Conservation (phyloP, 768 basidiomycete genomes). For the Pisolithus sp. region DNA sequence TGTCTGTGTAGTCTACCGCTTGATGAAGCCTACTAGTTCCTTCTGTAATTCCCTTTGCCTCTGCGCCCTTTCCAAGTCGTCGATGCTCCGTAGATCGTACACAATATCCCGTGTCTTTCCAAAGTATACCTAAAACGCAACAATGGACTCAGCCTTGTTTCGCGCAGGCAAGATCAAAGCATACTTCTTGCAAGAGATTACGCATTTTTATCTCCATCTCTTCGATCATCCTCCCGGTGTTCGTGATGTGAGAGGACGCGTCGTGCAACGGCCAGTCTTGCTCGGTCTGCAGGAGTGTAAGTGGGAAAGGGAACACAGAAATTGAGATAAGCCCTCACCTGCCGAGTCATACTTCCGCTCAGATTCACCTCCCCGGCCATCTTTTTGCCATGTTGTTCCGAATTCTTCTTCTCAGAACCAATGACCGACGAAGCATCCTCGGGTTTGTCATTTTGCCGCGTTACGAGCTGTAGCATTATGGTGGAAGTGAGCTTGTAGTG, state of each 20-base stretch:
- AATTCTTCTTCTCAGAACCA: slow-evolving; percentile 30
- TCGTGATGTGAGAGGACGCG: slow-evolving; percentile 78
- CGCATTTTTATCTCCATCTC: slow-evolving; percentile 99
- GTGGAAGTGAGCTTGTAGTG: slow-evolving; percentile 98
- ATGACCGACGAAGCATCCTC: slow-evolving; percentile 17
- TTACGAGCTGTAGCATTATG: slow-evolving; percentile 88
- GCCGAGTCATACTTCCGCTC: slow-evolving; percentile 96
- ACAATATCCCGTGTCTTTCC: slow-evolving; percentile 96
- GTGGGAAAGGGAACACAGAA: slow-evolving; percentile 8
- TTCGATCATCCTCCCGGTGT: slow-evolving; percentile 94
- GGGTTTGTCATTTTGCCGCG: slow-evolving; percentile 33
- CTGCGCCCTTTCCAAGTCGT: slow-evolving; percentile 76
- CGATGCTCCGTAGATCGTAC: slow-evolving; percentile 82
- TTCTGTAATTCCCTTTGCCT: slow-evolving; percentile 83
- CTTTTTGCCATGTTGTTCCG: slow-evolving; percentile 42
- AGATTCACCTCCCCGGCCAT: slow-evolving; percentile 72
- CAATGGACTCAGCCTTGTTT: slow-evolving; percentile 7
- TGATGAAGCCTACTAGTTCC: slow-evolving; percentile 84
- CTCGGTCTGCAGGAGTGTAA: slow-evolving; percentile 52
- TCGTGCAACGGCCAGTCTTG: slow-evolving; percentile 82
- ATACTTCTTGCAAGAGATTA: slow-evolving; percentile 82
- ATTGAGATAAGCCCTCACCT: slow-evolving; percentile 46
- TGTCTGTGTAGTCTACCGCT: slow-evolving; percentile 39
- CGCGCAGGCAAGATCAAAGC: slow-evolving; percentile 9
- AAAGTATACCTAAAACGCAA: slow-evolving; percentile 67